Percentiles rank a stretch among this genome's conserved stretches.
Evolutionary conservation across 2,329 filamentous ascomycete species (phyloP).

Genomic region (Emergomyces orientalis): DNA sequence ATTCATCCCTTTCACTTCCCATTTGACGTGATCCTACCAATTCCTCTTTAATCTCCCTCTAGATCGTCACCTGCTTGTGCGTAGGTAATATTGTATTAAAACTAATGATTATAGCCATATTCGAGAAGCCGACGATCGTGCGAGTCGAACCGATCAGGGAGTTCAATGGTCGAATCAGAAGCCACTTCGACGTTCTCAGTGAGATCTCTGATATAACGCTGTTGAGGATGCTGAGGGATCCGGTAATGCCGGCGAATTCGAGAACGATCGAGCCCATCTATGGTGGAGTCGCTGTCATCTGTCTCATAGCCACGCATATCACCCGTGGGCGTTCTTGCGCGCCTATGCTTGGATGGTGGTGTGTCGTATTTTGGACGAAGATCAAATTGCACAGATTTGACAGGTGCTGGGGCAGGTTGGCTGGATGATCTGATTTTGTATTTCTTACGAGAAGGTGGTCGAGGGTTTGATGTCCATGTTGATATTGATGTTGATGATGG

Average conservation of each 20-base stretch:
- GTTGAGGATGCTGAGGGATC: background rate
- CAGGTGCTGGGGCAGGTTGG: conserved; percentile 6
- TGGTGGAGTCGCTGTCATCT: conserved; percentile 34
- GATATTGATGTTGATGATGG: background rate
- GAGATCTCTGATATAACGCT: background rate
- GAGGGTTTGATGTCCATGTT: background rate
- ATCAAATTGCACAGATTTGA: conserved; percentile 17
- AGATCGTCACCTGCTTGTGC: too few relatives aligned
- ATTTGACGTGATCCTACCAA: too few relatives aligned
- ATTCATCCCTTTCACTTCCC: too few relatives aligned
- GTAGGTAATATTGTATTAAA: too few relatives aligned
- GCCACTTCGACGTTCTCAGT: conserved; percentile 11
- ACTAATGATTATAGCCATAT: background rate
- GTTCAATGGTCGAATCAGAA: conserved; percentile 27
- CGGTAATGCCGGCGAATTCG: conserved; percentile 12
- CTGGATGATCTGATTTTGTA: conserved; percentile 14
- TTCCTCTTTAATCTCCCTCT: too few relatives aligned
- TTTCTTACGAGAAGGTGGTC: background rate
- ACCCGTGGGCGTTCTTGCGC: conserved; percentile 9
- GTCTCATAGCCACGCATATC: conserved; percentile 33
- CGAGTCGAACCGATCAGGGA: conserved; percentile 27
- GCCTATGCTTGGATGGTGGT: conserved; percentile 26
- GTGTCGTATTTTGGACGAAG: conserved; percentile 16
- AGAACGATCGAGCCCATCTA: conserved; percentile 19
- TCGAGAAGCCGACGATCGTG: conserved; percentile 18